phyloP scores from a whole-genome alignment of 805 yeast genomes.

The Metschnikowia hibisci region DNA sequence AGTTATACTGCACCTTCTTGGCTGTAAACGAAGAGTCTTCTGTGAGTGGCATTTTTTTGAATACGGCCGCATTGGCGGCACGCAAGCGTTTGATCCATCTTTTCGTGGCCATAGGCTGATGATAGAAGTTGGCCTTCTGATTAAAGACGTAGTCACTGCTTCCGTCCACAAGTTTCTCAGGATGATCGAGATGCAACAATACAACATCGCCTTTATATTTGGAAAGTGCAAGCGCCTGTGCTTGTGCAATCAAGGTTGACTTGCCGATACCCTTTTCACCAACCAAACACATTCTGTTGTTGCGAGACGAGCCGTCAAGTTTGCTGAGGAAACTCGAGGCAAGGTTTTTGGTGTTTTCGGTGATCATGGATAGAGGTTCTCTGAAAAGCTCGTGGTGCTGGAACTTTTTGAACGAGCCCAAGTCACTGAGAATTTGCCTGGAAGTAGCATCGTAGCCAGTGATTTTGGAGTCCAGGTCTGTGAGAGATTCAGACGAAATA shows the following conservation, averaged over 20 bases:
- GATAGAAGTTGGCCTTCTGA: slow-evolving; percentile 45
- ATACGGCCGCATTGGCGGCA: slow-evolving; percentile 31
- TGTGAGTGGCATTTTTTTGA: slow-evolving; percentile 33
- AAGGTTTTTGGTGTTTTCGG: slow-evolving; percentile 43
- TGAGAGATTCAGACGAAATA: slow-evolving; percentile 15
- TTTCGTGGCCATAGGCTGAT: slow-evolving; percentile 76
- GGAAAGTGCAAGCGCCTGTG: slow-evolving; percentile 51
- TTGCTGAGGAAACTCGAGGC: slow-evolving; percentile 37
- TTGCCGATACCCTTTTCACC: slow-evolving; percentile 82
- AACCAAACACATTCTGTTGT: slow-evolving; percentile 51
- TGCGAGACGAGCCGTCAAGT: slow-evolving; percentile 25
- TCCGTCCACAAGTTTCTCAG: slow-evolving; percentile 65
- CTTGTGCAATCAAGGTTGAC: slow-evolving; percentile 66
- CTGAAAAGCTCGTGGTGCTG: slow-evolving; percentile 63
- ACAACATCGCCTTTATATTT: slow-evolving; percentile 35
- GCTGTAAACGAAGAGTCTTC: slow-evolving; percentile 30
- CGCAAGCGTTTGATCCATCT: slow-evolving; percentile 50
- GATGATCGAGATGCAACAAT: slow-evolving; percentile 61
- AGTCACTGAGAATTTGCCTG: slow-evolving; percentile 41
- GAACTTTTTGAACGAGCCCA: slow-evolving; percentile 63
- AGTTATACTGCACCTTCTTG: slow-evolving; percentile 30
- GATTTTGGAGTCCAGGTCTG: slow-evolving; percentile 14
- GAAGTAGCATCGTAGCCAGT: slow-evolving; percentile 38
- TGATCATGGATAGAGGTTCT: slow-evolving; percentile 56
- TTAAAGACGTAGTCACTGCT: slow-evolving; percentile 62